phyloP scores from a whole-genome alignment of 2,329 filamentous ascomycete species.

The Pseudogymnoascus sp. region DNA sequence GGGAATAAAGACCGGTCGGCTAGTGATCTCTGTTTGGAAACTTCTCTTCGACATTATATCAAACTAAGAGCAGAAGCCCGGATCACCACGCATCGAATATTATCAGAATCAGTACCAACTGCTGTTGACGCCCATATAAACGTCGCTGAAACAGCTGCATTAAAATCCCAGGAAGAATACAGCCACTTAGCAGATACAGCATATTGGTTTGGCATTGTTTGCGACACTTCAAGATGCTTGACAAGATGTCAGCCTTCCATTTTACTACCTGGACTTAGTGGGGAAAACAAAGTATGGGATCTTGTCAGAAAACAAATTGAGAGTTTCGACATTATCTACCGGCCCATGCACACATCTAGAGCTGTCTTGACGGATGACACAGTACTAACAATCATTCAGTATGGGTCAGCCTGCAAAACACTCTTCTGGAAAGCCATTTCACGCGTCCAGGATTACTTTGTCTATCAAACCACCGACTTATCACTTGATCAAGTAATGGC shows the following conservation, averaged over 20 bases:
- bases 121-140: not conserved
- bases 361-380: not conserved
- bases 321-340: not conserved
- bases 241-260: not conserved
- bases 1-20: not conserved
- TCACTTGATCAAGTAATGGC: not conserved
- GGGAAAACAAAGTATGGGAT: not conserved
- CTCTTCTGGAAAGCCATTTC: conserved; percentile 1
- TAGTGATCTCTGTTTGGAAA: not conserved
- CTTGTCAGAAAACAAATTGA: not conserved
- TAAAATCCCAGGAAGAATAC: not conserved
- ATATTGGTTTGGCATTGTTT: conserved; percentile 1
- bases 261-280: not conserved
- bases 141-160: not conserved
- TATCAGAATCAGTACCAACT: not conserved
- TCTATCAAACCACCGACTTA: not conserved
- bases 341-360: not conserved
- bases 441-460: not conserved
- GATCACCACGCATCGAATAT: not conserved
- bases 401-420: not conserved
- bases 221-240: not conserved
- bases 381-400: not conserved
- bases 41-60: not conserved
- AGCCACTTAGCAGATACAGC: not conserved
- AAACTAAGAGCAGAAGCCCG: not conserved